A percentile compares a stretch with the other conserved stretches of the same genome.
phyloP scores from a whole-genome alignment of 202 grass and related monocot species.

The Schoenoplectus triqueter region DNA sequence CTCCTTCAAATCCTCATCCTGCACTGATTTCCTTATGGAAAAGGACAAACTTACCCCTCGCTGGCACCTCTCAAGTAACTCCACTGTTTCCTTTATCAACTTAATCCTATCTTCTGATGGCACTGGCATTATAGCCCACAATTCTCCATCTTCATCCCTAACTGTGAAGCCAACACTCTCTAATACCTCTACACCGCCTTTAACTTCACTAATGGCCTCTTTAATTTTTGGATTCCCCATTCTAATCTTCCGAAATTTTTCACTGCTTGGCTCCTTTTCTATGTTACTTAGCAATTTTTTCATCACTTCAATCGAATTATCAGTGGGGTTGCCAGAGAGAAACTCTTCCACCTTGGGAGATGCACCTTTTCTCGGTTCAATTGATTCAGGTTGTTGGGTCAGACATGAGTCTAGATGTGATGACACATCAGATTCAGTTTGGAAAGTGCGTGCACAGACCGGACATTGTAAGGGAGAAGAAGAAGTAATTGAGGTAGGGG shows the following conservation, averaged over 20 bases:
- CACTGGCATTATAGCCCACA: conserved; percentile 69
- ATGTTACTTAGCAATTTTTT: conserved; percentile 74
- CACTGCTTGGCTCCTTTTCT: conserved; percentile 59
- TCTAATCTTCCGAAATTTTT: conserved; percentile 78
- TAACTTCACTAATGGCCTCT: conserved; percentile 69
- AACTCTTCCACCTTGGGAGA: conserved; percentile 52
- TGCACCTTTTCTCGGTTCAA: conserved; percentile 7
- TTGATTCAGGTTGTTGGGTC: conserved; percentile 37
- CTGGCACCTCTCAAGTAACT: conserved; percentile 58
- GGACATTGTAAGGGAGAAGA: conserved; percentile 51
- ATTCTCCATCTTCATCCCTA: conserved; percentile 63
- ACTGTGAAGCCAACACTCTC: conserved; percentile 71
- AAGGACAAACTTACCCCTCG: conserved; percentile 34
- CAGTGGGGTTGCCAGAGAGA: conserved; percentile 53
- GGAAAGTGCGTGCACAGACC: conserved; percentile 59
- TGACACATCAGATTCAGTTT: conserved; percentile 58
- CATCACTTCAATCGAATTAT: conserved; percentile 60
- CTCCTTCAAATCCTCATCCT: conserved; percentile 30
- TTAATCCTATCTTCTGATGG: conserved; percentile 51
- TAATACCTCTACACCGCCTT: conserved; percentile 68
- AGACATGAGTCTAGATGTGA: conserved; percentile 77
- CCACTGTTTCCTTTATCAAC: conserved; percentile 53
- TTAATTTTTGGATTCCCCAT: conserved; percentile 89
- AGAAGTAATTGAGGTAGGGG: conserved; percentile 10
- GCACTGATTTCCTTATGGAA: conserved; percentile 27